Evolutionary conservation across 106 monocot species (phyloP), one percentile per base, ranked within the genome.

Genomic region (Apostasia ramifera): DNA sequence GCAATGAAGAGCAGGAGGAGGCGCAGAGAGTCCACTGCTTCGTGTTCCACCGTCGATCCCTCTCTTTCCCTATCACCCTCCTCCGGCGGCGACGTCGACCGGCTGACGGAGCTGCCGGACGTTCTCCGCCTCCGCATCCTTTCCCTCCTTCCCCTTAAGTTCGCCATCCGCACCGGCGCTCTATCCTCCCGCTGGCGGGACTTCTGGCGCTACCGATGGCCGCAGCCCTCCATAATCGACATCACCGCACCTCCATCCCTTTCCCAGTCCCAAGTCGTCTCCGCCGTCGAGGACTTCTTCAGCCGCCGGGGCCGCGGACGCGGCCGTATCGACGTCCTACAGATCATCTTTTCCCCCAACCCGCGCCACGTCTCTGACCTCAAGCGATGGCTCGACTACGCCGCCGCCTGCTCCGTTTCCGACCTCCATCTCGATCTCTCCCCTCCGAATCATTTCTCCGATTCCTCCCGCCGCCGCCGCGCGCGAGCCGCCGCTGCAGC

Each of bases 81-180:
- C 56, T 47, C 10, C 45, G 45, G 44, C 55, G 74, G 11, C 47
- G 56, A 53, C 3, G 59, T 46, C 2, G 82, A 82, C 58, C 73
- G 69, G 1, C 63, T 82, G 51, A 73, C 82, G 13, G 68, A 72
- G 5, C 82, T 82, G 3, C 82, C 82, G 11, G 82, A 82, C 61
- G 67, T 70, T 11, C 69, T 82, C 45, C 82, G 82, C 13, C 69
- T 82, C 7, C 68, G 77, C 9, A 82, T 82, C 63, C 77, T 82
- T 15, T 68, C 61, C 43, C 69, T 82, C 63, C 82, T 82, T 40
- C 82, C 82, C 5, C 63, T 77, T 49, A 73, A 77, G 57, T 73
- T 47, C 45, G 82, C 82, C 45, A 72, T 82, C 63, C 69, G 72
- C 44, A 77, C 77, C 15, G 63, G 77, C 39, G 55, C 49, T 1